Evolutionary conservation across 495 filamentous ascomycete genomes (phyloP), one percentile per base, ranked within the genome.

Genomic region (Trichoderma reesei): DNA sequence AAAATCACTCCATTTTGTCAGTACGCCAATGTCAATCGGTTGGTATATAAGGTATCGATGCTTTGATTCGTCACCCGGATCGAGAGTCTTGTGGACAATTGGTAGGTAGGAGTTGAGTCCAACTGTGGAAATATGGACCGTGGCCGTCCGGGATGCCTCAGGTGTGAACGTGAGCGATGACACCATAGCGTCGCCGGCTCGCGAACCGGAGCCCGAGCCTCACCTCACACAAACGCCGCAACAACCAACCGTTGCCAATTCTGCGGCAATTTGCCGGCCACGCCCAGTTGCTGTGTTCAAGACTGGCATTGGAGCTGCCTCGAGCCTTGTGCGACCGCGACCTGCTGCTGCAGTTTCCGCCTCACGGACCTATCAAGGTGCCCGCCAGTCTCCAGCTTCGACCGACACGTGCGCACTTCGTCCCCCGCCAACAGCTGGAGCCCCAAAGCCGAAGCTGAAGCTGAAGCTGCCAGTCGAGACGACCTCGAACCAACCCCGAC

Each of bases 131-230:
- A 14, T 18, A 10, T 16, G n/a, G 18, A 31, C 26, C 26, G n/a
- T 0, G n/a, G 46, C 26, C n/a, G 51, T 10, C 31, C 51, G 51
- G 33, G 51, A 11, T 56, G 51, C 51, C 51, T 56, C 31, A 56
- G 51, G 51, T 56, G 51, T 56, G 18, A 56, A 56, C 6, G 51
- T 56, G 18, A 56, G 34, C 20, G 51, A 56, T 56, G 51, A 56
- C 51, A 56, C 51, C 51, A 56, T 56, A 56, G 51, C 51, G 51
- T 56, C 51, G 51, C 51, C 51, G 51, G 26, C 51, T 56, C 51
- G 51, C 51, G 51, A 56, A 56, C 46, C 51, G 51, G 51, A 56
- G 51, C 51, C 26, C 51, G 51, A 56, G 51, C 20, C 26, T 56
- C 51, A 33, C 20, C 26, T 56, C 51, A 33, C 26, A 26, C 26